These are phyloP conservation scores for Candida xyloterini DNA, from an alignment of 805 yeast genomes.

Conservation along the genomic window DNA sequence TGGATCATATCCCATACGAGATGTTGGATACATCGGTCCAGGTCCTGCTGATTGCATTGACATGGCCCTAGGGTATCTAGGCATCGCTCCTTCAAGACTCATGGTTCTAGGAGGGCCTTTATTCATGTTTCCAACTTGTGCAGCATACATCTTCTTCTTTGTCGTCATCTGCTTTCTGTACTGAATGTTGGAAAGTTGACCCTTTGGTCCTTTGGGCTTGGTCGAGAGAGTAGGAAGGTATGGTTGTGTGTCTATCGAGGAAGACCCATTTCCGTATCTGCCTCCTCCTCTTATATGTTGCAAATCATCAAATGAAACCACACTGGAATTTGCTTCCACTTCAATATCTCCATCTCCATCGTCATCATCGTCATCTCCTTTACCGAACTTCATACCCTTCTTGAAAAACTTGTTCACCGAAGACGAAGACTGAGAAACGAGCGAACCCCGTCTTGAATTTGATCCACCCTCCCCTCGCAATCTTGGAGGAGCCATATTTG, in stretches of 20 bases:
- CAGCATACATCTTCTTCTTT: conserved; percentile 55
- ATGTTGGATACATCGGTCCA: conserved; percentile 5
- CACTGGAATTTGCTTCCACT: conserved; percentile 30
- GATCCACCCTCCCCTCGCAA: conserved; percentile 5
- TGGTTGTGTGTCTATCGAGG: conserved; percentile 58
- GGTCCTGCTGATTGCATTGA: conserved; percentile 23
- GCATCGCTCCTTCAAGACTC: conserved; percentile 26
- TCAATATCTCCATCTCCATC: conserved; percentile 33
- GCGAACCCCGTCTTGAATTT: conserved; percentile 23
- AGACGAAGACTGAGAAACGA: conserved; percentile 29
- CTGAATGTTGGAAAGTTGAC: conserved; percentile 48
- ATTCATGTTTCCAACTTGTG: conserved; percentile 30
- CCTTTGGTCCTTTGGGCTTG: conserved; percentile 25
- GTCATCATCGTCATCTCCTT: conserved; percentile 24
- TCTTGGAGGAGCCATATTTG: conserved; percentile 1
- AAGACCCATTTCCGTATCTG: conserved; percentile 49
- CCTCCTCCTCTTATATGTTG: conserved; percentile 63
- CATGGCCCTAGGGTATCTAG: conserved; percentile 29
- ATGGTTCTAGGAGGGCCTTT: conserved; percentile 35
- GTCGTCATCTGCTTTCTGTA: conserved; percentile 70
- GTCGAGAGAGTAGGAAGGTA: conserved; percentile 67
- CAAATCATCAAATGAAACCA: conserved; percentile 61
- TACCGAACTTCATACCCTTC: conserved; percentile 32
- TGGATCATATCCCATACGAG: conserved; percentile 30
- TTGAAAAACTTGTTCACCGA: conserved; percentile 42